A percentile compares a stretch with the other conserved stretches of the same genome.
phyloP scores from a whole-genome alignment of 306 rosid species.

The Prinsepia uniflora region DNA sequence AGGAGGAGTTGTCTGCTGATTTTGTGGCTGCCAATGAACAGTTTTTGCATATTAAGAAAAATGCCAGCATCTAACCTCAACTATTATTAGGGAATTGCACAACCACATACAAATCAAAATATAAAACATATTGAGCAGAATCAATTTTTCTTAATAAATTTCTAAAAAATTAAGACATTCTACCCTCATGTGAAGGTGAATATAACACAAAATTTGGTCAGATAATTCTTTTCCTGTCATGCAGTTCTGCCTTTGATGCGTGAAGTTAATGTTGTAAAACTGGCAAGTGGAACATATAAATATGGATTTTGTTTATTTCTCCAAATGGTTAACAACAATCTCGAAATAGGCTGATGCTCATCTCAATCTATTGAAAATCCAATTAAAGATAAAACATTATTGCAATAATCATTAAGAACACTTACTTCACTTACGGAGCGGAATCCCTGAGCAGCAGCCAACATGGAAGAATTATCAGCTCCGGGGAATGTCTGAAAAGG shows the following conservation, averaged over 20 bases:
- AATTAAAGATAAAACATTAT: slow-evolving; percentile 3
- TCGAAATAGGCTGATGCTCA: background rate
- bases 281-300: background rate
- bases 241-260: too few species aligned
- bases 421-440: slow-evolving; percentile 60
- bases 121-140: background rate
- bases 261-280: background rate
- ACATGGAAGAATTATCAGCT: slow-evolving; percentile 56
- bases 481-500: slow-evolving; percentile 67
- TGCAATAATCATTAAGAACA: slow-evolving; percentile 14
- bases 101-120: slow-evolving; percentile 17
- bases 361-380: background rate
- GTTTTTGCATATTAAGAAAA: slow-evolving; percentile 3
- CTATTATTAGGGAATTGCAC: slow-evolving; percentile 8
- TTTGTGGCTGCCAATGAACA: slow-evolving; percentile 42
- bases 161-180: background rate
- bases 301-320: background rate
- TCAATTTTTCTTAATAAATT: background rate
- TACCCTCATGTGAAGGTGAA: background rate
- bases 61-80: slow-evolving; percentile 14
- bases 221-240: background rate
- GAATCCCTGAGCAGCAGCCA: slow-evolving; percentile 66
- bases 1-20: slow-evolving; percentile 64
- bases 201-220: background rate
- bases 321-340: background rate